These are phyloP conservation scores for Musa beccarii DNA, from an alignment of 176 grass and related monocot species.

Conservation along the genomic window DNA sequence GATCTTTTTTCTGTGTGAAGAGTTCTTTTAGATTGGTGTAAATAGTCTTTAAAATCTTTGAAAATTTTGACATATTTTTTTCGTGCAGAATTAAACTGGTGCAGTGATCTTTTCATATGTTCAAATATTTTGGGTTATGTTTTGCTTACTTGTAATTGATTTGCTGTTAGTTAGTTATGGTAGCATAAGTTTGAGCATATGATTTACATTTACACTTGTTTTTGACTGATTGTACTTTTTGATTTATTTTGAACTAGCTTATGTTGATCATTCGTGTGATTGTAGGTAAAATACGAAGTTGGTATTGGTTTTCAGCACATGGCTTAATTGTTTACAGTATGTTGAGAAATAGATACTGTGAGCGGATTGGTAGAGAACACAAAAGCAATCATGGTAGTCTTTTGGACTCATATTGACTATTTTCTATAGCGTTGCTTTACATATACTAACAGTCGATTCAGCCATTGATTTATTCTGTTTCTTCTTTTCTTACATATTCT, in stretches of 20 bases:
- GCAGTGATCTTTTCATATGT: background rate
- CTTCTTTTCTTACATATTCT: too few species aligned
- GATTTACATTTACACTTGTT: background rate
- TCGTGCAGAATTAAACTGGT: background rate
- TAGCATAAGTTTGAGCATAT: background rate
- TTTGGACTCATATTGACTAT: background rate
- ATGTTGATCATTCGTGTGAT: conserved; percentile 20
- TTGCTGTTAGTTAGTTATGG: too few species aligned
- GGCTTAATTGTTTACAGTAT: conserved; percentile 83
- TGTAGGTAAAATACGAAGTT: conserved; percentile 71
- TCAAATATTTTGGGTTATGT: background rate
- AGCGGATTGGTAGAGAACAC: conserved; percentile 93
- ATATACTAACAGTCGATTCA: background rate
- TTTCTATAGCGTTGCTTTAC: background rate
- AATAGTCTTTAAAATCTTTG: too few species aligned
- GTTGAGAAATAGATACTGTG: conserved; percentile 83
- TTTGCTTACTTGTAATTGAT: background rate
- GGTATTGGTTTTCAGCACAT: conserved; percentile 84
- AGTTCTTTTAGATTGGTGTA: too few species aligned
- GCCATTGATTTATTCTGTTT: background rate
- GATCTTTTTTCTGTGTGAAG: too few species aligned
- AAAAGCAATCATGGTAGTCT: conserved; percentile 93
- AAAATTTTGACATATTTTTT: background rate
- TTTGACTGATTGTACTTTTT: background rate
- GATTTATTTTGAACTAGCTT: background rate